Conservation (phyloP, 106 monocot genomes). For the Ottelia alismoides region DNA sequence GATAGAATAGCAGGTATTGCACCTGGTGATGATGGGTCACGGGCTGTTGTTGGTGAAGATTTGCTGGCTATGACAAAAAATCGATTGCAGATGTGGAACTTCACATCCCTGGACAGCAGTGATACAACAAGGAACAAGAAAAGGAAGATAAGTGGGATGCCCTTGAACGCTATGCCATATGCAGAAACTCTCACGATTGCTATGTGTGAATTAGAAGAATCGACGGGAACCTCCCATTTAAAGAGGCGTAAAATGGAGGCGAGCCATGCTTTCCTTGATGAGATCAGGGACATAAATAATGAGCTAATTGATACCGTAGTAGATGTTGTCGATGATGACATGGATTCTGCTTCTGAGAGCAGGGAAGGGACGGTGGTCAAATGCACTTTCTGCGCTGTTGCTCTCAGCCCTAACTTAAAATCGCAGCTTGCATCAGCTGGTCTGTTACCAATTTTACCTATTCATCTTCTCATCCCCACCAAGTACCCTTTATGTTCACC, state of each 20-base stretch:
- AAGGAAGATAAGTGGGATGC: conserved; percentile 61
- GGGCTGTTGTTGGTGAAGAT: conserved; percentile 84
- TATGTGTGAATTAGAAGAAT: too few relatives aligned
- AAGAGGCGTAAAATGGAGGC: too few relatives aligned
- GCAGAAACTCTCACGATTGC: too few relatives aligned
- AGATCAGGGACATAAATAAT: conserved; percentile 58
- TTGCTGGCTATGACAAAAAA: conserved; percentile 89
- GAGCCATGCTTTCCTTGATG: conserved; percentile 48
- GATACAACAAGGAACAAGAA: conserved; percentile 70
- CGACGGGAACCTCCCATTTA: too few relatives aligned
- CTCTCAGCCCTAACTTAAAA: conserved; percentile 53
- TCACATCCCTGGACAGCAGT: conserved; percentile 55
- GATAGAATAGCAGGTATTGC: conserved; percentile 79
- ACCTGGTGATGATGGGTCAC: conserved; percentile 81
- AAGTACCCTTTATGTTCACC: conserved; percentile 67
- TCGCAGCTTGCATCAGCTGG: conserved; percentile 38
- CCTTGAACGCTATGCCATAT: conserved; percentile 37
- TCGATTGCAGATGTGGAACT: conserved; percentile 64
- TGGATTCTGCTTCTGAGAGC: conserved; percentile 28
- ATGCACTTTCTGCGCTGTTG: conserved; percentile 41
- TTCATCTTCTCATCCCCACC: conserved; percentile 53
- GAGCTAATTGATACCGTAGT: conserved; percentile 60
- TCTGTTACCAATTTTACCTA: conserved; percentile 49
- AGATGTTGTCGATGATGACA: conserved; percentile 39
- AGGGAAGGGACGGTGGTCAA: conserved; percentile 51